Percentiles rank a stretch among this genome's conserved stretches.
phyloP scores from a whole-genome alignment of 345 rosid genomes.

The Hypericum perforatum region DNA sequence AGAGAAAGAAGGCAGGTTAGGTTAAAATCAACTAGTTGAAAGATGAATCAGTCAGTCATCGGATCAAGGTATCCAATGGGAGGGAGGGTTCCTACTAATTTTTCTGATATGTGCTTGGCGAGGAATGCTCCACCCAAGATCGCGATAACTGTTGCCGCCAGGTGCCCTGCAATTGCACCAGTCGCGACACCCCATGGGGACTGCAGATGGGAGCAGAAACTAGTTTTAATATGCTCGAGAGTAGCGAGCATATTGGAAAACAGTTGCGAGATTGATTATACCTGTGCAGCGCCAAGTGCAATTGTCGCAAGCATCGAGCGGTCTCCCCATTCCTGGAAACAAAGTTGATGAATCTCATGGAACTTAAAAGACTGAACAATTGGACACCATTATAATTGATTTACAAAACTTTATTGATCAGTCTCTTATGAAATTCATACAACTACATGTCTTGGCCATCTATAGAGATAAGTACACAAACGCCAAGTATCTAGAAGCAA shows the following conservation, averaged over 20 bases:
- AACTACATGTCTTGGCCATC: too few species aligned
- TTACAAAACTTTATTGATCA: too few species aligned
- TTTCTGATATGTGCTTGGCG: slow-evolving; percentile 90
- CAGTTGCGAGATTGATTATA: slow-evolving; percentile 15
- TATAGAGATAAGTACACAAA: too few species aligned
- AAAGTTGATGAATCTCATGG: neutral
- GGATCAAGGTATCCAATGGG: neutral
- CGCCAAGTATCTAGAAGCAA: too few species aligned
- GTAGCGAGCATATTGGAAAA: neutral
- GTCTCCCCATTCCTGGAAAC: slow-evolving; percentile 94
- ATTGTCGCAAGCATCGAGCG: slow-evolving; percentile 99
- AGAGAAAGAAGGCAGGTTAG: slow-evolving; percentile 9
- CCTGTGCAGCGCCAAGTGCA: slow-evolving; percentile 98
- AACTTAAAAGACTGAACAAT: too few species aligned
- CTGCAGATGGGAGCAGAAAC: slow-evolving; percentile 23
- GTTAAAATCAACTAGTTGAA: slow-evolving; percentile 1
- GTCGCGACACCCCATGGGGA: slow-evolving; percentile 95
- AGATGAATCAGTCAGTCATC: neutral
- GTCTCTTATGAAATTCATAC: too few species aligned
- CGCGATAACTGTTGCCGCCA: slow-evolving; percentile 73
- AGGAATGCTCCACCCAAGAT: slow-evolving; percentile 87
- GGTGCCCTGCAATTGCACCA: slow-evolving; percentile 95
- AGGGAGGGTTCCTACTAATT: slow-evolving; percentile 39
- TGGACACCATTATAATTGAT: too few species aligned
- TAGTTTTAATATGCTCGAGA: neutral